Evolutionary conservation across 768 basidiomycete species (phyloP), one percentile per base, ranked within the genome.

Genomic region (Butyriboletus loyo): DNA sequence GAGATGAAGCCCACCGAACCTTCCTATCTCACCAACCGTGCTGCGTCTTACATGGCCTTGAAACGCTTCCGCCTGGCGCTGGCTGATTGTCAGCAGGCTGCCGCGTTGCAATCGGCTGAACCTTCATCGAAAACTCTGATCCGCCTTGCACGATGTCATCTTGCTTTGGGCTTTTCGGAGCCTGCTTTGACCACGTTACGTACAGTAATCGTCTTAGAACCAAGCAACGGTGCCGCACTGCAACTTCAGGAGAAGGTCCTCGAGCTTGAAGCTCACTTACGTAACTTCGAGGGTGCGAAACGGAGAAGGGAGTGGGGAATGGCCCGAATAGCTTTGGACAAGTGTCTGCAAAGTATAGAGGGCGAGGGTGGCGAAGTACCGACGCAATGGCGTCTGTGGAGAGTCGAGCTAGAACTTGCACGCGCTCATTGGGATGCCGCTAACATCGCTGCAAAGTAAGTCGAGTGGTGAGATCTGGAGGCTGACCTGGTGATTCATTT

Each of bases 11-110:
- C 84, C 1, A 59, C 73, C 4, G 87, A 93, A 67, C 83, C 91
- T 1, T 78, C 87, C 3, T 94, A 87, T 64, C 75, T 86, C 55
- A 89, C 90, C 1, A 95, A 95, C 67, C 84, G 92, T 27, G 92
- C 92, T 0, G 92, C 92, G 0, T 85, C 91, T 2, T 82, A 86
- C 65, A 94, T 95, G 82, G 82, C 84, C 0, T 65, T 89, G 46
- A 92, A 92, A 65, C 81, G 81, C 31, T 94, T 87, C 76, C 77
- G 82, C 30, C 71, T 74, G 0, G 92, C 92, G 0, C 75, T 93
- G 17, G 78, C 77, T 34, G 92, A 95, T 64, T 93, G 90, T 62
- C 90, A 90, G 66, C 75, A 75, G 32, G 92, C 91, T 5, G 77
- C 80, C 0, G 69, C 81, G 0, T 73, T 92, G 6, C 89, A 92